phyloP scores from a whole-genome alignment of 352 stramenopile species.

The Pythium aphanidermatum region DNA sequence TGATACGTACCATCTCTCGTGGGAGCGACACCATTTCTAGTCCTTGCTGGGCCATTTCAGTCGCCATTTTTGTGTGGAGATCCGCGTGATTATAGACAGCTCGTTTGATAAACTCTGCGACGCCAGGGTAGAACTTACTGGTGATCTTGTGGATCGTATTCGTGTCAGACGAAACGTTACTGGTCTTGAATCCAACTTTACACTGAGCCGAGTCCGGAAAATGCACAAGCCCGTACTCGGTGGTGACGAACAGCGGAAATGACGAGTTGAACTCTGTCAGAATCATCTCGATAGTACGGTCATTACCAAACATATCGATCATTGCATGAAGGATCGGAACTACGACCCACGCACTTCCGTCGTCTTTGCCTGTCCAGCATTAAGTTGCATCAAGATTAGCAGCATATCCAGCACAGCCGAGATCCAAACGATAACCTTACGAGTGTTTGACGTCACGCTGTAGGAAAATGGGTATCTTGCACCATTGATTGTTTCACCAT shows the following conservation, averaged over 20 bases:
- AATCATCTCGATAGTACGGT: constrained; percentile 14
- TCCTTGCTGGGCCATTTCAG: constrained; percentile 3
- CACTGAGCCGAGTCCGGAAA: constrained; percentile 26
- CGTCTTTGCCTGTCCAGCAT: constrained; percentile 20
- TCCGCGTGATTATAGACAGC: constrained; percentile 13
- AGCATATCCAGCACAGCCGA: neutral
- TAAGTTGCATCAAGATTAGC: neutral
- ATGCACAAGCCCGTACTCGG: constrained; percentile 27
- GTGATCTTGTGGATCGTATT: constrained; percentile 27
- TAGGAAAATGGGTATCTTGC: constrained; percentile 18
- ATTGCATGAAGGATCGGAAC: constrained; percentile 24
- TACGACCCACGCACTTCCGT: constrained; percentile 27
- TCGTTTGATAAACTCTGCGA: constrained; percentile 11
- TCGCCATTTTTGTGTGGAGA: constrained; percentile 16
- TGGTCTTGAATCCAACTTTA: constrained; percentile 21
- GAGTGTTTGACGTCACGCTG: constrained; percentile 4
- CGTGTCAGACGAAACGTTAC: constrained; percentile 20
- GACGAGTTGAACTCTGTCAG: constrained; percentile 23
- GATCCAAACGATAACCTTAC: constrained; percentile 6
- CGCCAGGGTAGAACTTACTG: constrained; percentile 20
- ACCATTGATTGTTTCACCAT: constrained; percentile 22
- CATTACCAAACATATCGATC: constrained; percentile 16
- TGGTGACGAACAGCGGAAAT: constrained; percentile 19
- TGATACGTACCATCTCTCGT: constrained; percentile 12
- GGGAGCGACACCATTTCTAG: constrained; percentile 17